Evolutionary conservation across 768 basidiomycete genomes (phyloP).

Genomic region (Tricholoma furcatifolium): DNA sequence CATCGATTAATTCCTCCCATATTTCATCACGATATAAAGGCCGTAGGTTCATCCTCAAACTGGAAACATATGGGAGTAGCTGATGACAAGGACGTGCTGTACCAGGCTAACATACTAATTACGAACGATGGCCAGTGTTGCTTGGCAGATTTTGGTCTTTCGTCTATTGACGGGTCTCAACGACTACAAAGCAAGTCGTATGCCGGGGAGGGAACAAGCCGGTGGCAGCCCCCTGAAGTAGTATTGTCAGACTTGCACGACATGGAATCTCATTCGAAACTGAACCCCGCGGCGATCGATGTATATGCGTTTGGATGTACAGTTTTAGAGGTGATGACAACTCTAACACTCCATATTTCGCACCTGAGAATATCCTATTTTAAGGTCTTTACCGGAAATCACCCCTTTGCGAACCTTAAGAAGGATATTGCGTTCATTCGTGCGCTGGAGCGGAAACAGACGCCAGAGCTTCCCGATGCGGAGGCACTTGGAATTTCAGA

Average conservation of each 20-base stretch:
- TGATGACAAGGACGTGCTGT: not conserved
- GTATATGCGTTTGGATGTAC: constrained; percentile 17
- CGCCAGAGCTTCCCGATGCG: not conserved
- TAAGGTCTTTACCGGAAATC: constrained; percentile 15
- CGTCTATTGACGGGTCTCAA: constrained; percentile 14
- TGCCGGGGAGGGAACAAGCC: constrained; percentile 5
- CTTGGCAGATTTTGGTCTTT: constrained; percentile 17
- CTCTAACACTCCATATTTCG: no score
- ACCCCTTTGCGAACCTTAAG: constrained; percentile 3
- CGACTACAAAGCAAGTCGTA: constrained; percentile 6
- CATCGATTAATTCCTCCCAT: constrained; percentile 38
- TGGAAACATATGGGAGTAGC: not conserved
- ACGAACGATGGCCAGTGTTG: constrained; percentile 9
- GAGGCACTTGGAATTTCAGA: not conserved
- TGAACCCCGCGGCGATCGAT: constrained; percentile 7
- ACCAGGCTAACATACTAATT: constrained; percentile 15
- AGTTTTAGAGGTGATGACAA: constrained; percentile 10
- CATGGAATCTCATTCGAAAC: not conserved
- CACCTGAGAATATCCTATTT: not conserved
- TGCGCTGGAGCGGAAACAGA: not conserved
- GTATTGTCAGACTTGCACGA: not conserved
- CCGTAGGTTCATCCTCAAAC: constrained; percentile 19
- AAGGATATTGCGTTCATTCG: not conserved
- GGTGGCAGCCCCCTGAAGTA: constrained; percentile 11
- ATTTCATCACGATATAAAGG: constrained; percentile 40